phyloP scores from a whole-genome alignment of 345 rosid species.

The Toxicodendron radicans region DNA sequence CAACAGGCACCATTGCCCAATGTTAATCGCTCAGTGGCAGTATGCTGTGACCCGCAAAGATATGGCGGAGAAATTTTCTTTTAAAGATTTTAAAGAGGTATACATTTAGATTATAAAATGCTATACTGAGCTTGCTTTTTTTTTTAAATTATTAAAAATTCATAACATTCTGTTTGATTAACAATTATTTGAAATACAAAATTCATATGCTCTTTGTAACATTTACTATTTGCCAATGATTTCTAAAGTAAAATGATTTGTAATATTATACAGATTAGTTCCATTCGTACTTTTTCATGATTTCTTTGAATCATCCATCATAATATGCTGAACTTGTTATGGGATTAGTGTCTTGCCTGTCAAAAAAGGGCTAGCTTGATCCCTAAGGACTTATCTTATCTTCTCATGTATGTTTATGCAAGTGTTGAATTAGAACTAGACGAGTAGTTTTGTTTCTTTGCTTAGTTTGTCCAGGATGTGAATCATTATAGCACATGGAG shows the following conservation, averaged over 20 bases:
- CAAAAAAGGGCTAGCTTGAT: no score
- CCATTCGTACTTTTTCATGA: not conserved
- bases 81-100: constrained; percentile 76
- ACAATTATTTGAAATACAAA: not conserved
- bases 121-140: constrained; percentile 3
- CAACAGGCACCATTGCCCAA: constrained; percentile 75
- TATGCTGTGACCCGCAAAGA: constrained; percentile 84
- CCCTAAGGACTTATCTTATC: not conserved
- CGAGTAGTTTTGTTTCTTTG: not conserved
- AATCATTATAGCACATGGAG: no score
- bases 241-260: no score
- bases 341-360: not conserved
- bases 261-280: no score
- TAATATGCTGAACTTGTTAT: not conserved
- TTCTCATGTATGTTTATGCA: not conserved
- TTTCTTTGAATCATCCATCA: not conserved
- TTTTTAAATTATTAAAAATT: not conserved
- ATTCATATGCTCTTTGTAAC: not conserved
- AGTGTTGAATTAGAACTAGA: not conserved
- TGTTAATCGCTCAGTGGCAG: constrained; percentile 90
- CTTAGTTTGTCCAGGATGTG: not conserved
- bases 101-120: not conserved
- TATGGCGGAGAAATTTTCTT: constrained; percentile 57
- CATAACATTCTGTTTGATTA: not conserved
- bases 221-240: no score